Evolutionary conservation across 208 protist genomes (phyloP), one percentile per base, ranked within the genome.

Genomic region (Acanthamoeba polyphaga): DNA sequence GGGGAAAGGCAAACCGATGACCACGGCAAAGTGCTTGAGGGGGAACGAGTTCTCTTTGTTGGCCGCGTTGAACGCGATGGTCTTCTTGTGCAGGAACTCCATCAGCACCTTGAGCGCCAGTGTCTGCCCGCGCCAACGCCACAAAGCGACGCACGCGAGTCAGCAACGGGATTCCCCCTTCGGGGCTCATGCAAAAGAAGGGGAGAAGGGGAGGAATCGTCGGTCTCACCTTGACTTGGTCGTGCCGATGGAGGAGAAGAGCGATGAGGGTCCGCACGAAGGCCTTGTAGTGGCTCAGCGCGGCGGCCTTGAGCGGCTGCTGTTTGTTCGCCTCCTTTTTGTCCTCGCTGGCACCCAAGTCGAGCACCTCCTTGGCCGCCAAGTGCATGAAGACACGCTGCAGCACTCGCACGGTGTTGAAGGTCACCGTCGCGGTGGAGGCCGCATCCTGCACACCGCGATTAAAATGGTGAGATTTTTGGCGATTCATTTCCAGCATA

Each of bases 321-420:
- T 58, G 78, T 17, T 93, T 78, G 55, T 10, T 74, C 51, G 7
- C 55, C 13, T 6, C 12, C 32, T 27, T 66, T 51, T 89, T 89
- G 82, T 66, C 53, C 51, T 89, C 38, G 34, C 29, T 24, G 55
- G 34, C 49, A 46, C 29, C 64, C 13, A 80, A 78, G 55, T 49
- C 64, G 17, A 93, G 38, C 43, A 62, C 64, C 13, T n/a, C 60
- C 88, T 93, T 93, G 55, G 15, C 12, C 27, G 17, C 24, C 34
- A 93, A n/a, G 58, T 93, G 88, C 34, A 8, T 29, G n/a, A 93
- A 93, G 12, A 93, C 68, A 8, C 88, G 60, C 66, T 93, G 88
- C 34, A 93, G 88, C 13, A n/a, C 55, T 49, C 51, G 34, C 27
- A 72, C 88, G 12, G 88, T 49, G 24, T 93, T 93, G 88, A 55